Conservation (phyloP, 352 stramenopile genomes). For the Pythium periplocum region DNA sequence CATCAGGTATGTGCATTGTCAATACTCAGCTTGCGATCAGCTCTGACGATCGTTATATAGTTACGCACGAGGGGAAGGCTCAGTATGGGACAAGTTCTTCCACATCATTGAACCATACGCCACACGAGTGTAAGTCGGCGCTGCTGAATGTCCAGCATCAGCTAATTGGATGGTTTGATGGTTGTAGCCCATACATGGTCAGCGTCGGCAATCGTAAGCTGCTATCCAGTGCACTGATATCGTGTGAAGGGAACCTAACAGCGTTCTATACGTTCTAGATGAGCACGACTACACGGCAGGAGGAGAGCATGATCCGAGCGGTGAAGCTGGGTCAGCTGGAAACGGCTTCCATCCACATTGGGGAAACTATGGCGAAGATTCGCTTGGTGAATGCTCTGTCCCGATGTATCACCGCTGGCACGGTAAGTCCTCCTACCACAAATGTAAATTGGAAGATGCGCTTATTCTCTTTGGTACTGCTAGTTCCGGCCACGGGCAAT, state of each 20-base stretch:
- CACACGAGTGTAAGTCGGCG: constrained; percentile 41
- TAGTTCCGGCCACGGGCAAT: constrained; percentile 26
- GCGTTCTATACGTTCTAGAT: constrained; percentile 1
- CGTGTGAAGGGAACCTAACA: no score
- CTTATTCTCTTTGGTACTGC: no score
- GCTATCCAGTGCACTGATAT: not conserved
- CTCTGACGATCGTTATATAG: constrained; percentile 14
- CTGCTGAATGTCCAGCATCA: no score
- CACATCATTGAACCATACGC: constrained; percentile 63
- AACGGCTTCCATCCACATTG: constrained; percentile 22
- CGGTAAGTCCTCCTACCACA: constrained; percentile 2
- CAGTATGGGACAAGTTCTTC: constrained; percentile 74
- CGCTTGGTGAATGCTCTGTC: constrained; percentile 71
- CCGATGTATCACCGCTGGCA: constrained; percentile 48
- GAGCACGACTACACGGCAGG: constrained; percentile 34
- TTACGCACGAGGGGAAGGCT: constrained; percentile 56
- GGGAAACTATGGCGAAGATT: constrained; percentile 29
- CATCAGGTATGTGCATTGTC: constrained; percentile 37
- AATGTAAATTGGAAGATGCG: no score
- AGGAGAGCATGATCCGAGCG: constrained; percentile 27
- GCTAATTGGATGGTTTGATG: not conserved
- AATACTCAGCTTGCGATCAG: no score
- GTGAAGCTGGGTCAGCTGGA: constrained; percentile 12
- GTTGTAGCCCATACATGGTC: constrained; percentile 63
- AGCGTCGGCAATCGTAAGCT: constrained; percentile 70